Percentiles rank a stretch among this genome's conserved stretches.
phyloP scores from a whole-genome alignment of 163 green algal genomes.

The Chlamydomonas reinhardtii region DNA sequence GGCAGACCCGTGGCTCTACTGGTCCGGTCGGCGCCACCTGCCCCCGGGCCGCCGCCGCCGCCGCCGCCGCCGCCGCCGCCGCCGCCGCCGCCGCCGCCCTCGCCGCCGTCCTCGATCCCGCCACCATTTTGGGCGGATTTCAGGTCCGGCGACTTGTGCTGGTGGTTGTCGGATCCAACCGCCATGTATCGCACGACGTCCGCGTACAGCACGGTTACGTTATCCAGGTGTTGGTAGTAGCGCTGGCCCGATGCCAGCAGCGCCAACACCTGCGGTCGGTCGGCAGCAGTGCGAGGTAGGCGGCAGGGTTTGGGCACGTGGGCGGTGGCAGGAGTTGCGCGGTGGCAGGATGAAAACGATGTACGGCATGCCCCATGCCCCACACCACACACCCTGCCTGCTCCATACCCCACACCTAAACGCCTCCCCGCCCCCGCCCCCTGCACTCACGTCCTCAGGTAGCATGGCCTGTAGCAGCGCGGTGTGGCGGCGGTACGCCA shows the following conservation, averaged over 20 bases:
- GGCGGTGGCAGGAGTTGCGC: not conserved
- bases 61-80: too few species aligned
- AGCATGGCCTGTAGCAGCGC: constrained; percentile 12
- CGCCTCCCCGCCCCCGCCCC: too few species aligned
- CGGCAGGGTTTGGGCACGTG: not conserved
- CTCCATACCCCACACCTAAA: too few species aligned
- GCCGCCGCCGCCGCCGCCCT: not conserved
- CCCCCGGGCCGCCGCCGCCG: too few species aligned
- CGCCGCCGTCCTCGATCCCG: not conserved
- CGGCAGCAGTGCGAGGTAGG: not conserved
- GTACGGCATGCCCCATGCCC: too few species aligned
- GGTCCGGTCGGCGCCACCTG: too few species aligned
- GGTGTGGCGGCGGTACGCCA: constrained; percentile 4
- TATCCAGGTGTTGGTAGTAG: constrained; percentile 35
- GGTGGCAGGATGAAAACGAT: too few species aligned
- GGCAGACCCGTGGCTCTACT: too few species aligned
- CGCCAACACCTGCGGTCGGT: constrained; percentile 15
- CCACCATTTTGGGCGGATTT: not conserved
- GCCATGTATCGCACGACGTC: constrained; percentile 37
- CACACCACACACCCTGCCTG: too few species aligned
- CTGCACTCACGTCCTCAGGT: constrained; percentile 8
- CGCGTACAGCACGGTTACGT: constrained; percentile 28
- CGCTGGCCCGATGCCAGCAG: constrained; percentile 11
- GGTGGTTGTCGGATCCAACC: not conserved
- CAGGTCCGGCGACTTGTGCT: not conserved